Conservation (phyloP, 2,329 filamentous ascomycete genomes). For the Arthrobotrys megalospora region DNA sequence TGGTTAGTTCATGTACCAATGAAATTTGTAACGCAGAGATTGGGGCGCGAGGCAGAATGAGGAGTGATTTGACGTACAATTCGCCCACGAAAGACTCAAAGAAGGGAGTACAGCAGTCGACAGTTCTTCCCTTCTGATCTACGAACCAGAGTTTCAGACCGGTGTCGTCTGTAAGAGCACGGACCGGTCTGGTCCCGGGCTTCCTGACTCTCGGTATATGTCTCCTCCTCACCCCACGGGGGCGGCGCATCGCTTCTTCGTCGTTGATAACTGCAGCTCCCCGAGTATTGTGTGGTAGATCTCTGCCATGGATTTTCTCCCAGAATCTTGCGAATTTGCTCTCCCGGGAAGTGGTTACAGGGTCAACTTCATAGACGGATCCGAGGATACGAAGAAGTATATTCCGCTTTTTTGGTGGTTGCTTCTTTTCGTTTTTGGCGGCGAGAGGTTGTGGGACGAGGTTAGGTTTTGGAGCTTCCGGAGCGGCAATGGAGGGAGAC, state of each 20-base stretch:
- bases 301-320: not conserved
- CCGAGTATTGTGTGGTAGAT: not conserved
- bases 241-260: constrained; percentile 38
- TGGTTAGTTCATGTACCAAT: not conserved
- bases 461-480: not conserved
- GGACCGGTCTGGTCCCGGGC: not conserved
- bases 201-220: not conserved
- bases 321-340: not conserved
- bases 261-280: not conserved
- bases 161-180: not conserved
- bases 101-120: not conserved
- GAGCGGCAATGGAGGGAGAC: not conserved
- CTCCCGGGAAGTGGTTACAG: not conserved
- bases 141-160: not conserved
- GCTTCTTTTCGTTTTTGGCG: too few relatives aligned
- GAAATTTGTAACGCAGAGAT: not conserved
- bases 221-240: not conserved
- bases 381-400: not conserved
- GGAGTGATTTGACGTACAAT: not conserved
- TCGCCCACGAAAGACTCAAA: not conserved
- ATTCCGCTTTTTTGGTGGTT: not conserved
- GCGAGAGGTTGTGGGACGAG: too few relatives aligned
- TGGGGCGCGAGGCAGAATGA: not conserved
- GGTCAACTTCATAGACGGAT: not conserved
- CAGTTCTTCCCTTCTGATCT: not conserved